Evolutionary conservation across 78 protist genomes (phyloP).

Genomic region (Dictyostelium purpureum): DNA sequence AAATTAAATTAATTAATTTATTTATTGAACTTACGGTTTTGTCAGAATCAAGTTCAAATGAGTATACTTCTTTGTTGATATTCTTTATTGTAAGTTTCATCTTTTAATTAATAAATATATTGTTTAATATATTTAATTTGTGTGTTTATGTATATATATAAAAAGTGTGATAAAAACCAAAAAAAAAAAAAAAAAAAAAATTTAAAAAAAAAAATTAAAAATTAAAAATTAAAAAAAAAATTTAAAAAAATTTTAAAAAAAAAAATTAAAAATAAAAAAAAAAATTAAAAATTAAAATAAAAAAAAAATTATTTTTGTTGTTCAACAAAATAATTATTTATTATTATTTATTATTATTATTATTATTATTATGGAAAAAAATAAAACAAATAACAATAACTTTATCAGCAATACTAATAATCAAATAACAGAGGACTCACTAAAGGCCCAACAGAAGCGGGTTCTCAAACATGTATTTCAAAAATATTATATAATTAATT

Average conservation of each 20-base stretch:
- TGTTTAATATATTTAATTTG: conserved; percentile 3
- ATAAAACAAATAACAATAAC: not conserved
- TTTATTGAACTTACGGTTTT: not conserved
- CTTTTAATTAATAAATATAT: not conserved
- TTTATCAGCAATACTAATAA: not conserved
- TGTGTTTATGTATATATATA: not conserved
- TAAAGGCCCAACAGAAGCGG: too few relatives aligned
- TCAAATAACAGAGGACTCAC: too few relatives aligned
- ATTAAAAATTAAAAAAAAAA: not conserved
- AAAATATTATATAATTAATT: conserved; percentile 8
- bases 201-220: not conserved
- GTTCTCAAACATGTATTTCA: not conserved
- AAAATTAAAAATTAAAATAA: not conserved
- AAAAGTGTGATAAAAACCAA: not conserved
- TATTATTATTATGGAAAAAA: not conserved
- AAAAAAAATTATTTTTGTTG: too few relatives aligned
- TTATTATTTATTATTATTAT: not conserved
- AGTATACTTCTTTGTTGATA: conserved; percentile 52
- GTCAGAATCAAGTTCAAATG: conserved; percentile 44
- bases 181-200: not conserved
- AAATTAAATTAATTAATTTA: too few relatives aligned
- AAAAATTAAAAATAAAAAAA: too few relatives aligned
- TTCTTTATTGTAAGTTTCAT: conserved; percentile 70
- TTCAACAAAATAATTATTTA: not conserved
- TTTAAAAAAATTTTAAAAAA: not conserved